Conservation (phyloP, 2,329 filamentous ascomycete genomes). For the Xylariaceae sp. region DNA sequence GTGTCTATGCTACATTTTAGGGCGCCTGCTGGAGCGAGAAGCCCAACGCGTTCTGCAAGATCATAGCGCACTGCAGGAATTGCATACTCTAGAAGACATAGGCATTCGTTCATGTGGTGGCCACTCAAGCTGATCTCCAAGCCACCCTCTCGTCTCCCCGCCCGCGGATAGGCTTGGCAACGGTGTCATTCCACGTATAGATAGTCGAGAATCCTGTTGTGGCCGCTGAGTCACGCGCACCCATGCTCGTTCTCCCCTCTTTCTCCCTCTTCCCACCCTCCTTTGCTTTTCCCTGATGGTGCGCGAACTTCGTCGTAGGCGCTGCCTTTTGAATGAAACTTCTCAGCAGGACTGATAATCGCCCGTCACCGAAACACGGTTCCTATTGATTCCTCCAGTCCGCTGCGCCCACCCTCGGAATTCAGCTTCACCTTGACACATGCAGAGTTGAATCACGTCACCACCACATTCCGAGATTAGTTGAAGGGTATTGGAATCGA, state of each 20-base stretch:
- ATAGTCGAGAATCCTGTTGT: not conserved
- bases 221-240: constrained; percentile 1
- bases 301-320: not conserved
- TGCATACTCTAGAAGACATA: constrained; percentile 1
- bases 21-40: constrained; percentile 2
- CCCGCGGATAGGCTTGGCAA: constrained; percentile 13
- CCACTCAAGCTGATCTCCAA: constrained; percentile 5
- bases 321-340: too few species aligned
- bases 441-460: constrained; percentile 40
- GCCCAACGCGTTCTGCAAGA: constrained; percentile 14
- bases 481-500: not conserved
- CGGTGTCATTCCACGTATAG: constrained; percentile 9
- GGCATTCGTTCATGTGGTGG: constrained; percentile 2
- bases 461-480: not conserved
- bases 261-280: not conserved
- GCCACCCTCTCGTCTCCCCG: constrained; percentile 3
- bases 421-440: constrained; percentile 42
- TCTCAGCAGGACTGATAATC: too few species aligned
- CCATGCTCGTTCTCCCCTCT: not conserved
- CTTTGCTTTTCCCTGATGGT: not conserved
- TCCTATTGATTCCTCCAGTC: constrained; percentile 36
- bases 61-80: constrained; percentile 15
- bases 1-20: not conserved
- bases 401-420: constrained; percentile 39
- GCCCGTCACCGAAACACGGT: constrained; percentile 37